phyloP scores from a whole-genome alignment of 1,284 basidiomycete genomes.

The Melampsora larici-populina region DNA sequence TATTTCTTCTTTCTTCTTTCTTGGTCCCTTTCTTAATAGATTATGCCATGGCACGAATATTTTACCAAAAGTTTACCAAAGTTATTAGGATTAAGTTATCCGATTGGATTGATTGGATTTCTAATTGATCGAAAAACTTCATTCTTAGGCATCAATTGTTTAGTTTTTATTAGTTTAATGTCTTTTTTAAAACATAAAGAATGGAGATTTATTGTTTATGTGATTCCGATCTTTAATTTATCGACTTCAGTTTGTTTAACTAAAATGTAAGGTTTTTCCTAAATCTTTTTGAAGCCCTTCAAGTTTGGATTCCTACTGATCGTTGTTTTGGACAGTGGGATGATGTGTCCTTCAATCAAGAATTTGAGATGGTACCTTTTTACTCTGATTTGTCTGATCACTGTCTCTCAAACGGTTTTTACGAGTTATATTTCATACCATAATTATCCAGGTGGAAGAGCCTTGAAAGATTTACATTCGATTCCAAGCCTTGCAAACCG shows the following conservation, averaged over 20 bases:
- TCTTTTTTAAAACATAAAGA: constrained; percentile 71
- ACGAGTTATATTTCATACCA: constrained; percentile 63
- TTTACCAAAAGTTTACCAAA: constrained; percentile 71
- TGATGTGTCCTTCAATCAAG: constrained; percentile 9
- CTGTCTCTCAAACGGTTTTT: constrained; percentile 59
- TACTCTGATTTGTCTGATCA: constrained; percentile 54
- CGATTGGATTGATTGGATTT: constrained; percentile 63
- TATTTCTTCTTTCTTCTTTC: too few relatives aligned
- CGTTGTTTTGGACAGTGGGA: not conserved
- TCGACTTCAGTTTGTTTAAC: constrained; percentile 67
- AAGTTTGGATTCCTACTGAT: not conserved
- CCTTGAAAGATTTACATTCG: constrained; percentile 65
- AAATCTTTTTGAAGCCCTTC: not conserved
- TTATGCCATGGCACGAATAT: constrained; percentile 71
- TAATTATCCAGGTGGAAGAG: constrained; percentile 89
- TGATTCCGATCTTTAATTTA: constrained; percentile 76
- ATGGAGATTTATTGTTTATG: constrained; percentile 91
- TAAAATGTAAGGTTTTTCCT: constrained; percentile 60
- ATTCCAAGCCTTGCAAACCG: constrained; percentile 42
- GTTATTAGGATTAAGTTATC: constrained; percentile 66
- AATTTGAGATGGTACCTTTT: constrained; percentile 41
- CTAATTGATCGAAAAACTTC: constrained; percentile 58
- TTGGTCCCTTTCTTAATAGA: constrained; percentile 59
- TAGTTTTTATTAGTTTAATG: constrained; percentile 65
- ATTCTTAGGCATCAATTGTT: constrained; percentile 57